Evolutionary conservation across 305 asterid genomes (phyloP).

Genomic region (Fraxinus platypoda): DNA sequence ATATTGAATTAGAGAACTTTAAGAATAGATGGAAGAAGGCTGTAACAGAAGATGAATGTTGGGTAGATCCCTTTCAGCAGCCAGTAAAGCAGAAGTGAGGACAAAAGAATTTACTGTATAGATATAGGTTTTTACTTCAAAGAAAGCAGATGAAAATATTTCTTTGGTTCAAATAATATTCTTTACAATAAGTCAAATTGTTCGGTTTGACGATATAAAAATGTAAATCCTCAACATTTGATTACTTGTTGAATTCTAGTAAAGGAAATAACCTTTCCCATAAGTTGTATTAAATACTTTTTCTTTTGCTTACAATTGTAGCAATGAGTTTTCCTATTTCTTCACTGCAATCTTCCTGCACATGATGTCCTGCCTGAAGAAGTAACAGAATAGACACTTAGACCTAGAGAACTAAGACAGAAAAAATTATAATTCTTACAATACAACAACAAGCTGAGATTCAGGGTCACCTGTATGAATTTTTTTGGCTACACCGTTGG

Average conservation of each 20-base stretch:
- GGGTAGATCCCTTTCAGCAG: conserved; percentile 59
- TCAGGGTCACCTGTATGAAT: neutral
- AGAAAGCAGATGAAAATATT: neutral
- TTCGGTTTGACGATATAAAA: neutral
- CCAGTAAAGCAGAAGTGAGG: conserved; percentile 24
- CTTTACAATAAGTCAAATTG: neutral
- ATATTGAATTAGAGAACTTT: conserved; percentile 49
- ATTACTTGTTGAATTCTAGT: neutral
- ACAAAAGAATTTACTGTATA: neutral
- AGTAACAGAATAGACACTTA: conserved; percentile 7
- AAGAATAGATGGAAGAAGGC: conserved; percentile 70
- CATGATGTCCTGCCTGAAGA: conserved; percentile 88
- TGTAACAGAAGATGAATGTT: conserved; percentile 63
- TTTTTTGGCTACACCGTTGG: neutral
- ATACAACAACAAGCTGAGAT: neutral
- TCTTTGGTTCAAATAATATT: neutral
- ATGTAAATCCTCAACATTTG: conserved; percentile 1
- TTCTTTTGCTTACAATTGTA: conserved; percentile 49
- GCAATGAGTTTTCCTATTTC: conserved; percentile 75
- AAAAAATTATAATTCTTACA: neutral
- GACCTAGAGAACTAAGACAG: neutral
- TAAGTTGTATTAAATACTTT: conserved; percentile 10
- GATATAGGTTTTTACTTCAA: neutral
- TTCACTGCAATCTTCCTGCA: conserved; percentile 90
- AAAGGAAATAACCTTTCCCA: neutral